A percentile compares a stretch with the other conserved stretches of the same genome.
Evolutionary conservation across 1,284 basidiomycete genomes (phyloP).

Genomic region (Mrakiaceae sp.): DNA sequence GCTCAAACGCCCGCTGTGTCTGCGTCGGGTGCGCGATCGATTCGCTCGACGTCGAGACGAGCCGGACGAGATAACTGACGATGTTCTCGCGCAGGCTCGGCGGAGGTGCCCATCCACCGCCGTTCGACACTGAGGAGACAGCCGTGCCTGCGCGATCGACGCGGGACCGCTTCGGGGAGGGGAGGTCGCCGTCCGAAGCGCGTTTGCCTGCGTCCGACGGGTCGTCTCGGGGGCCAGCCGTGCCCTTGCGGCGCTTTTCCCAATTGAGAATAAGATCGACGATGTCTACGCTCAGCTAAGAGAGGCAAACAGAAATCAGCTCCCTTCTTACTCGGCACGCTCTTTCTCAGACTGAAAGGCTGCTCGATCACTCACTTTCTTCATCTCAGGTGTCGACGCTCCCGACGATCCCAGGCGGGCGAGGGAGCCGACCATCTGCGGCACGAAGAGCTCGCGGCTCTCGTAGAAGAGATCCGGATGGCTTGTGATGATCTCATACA

Average conservation of each 20-base stretch:
- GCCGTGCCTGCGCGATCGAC: constrained; percentile 38
- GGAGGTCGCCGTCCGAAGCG: constrained; percentile 21
- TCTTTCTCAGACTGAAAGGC: constrained; percentile 35
- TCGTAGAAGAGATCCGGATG: constrained; percentile 89
- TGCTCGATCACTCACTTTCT: constrained; percentile 39
- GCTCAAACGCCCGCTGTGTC: constrained; percentile 60
- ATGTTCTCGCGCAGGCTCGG: constrained; percentile 73
- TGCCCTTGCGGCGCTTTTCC: constrained; percentile 49
- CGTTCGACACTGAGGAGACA: constrained; percentile 30
- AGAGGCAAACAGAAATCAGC: neutral
- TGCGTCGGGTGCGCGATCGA: constrained; percentile 51
- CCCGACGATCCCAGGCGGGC: constrained; percentile 73
- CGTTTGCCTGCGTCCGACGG: constrained; percentile 30
- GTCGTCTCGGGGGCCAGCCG: constrained; percentile 38
- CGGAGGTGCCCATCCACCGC: constrained; percentile 57
- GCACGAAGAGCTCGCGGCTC: constrained; percentile 87
- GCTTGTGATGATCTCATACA: constrained; percentile 86
- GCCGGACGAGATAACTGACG: constrained; percentile 84
- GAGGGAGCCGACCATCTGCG: constrained; percentile 85
- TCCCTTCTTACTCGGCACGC: constrained; percentile 12
- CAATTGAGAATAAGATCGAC: constrained; percentile 77
- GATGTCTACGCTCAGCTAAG: constrained; percentile 59
- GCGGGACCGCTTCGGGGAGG: constrained; percentile 36
- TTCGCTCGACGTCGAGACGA: constrained; percentile 65
- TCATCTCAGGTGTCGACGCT: constrained; percentile 66